Base-by-base conservation (phyloP, 208 protist species). In the Leishmania braziliensis region DNA sequence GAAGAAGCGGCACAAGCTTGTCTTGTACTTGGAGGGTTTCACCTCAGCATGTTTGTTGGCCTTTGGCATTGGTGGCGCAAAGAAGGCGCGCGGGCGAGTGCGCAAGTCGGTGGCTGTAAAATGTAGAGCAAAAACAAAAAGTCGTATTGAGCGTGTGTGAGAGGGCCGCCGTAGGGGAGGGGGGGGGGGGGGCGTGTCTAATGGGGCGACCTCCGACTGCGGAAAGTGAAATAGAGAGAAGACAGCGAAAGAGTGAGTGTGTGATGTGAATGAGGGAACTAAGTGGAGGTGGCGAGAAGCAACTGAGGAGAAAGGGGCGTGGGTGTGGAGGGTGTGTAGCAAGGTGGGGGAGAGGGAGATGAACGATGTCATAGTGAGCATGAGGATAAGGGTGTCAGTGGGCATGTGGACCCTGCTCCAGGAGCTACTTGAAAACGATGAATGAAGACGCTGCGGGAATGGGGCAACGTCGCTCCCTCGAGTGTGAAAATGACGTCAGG, bases 1-100 rank as follows among this genome's bases (percentile, higher is more conserved):
- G 68, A 88, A 97, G 86, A 89, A 93, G 72, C 93, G 89, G 87
- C 94, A 97, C 8, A 95, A 73, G 48, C 82, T 83, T 16, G 94
- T 97, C 85, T 95, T 95, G 87, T 89, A 97, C 83, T 97, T 97
- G 70, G 91, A 95, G n/a, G 92, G 94, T 83, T 97, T 95, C 48
- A 97, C 91, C 73, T 95, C 90, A 12, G 84, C 91, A 58, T 85
- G 80, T 46, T 89, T 87, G 84, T 85, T 89, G 36, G 76, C 78
- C 79, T 89, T 88, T 18, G 84, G 74, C 88, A 89, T 89, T 6
- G 16, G 69, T 39, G 58, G 23, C n/a, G 26, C 26, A 23, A 18
- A 14, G 20, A 63, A 29, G 3, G n/a, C 14, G 54, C 5, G 33
- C 1, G 33, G 29, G 74, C 8, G n/a, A 14, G 65, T 63, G 63